phyloP scores from a whole-genome alignment of 1,139 yeast genomes.

The Keqinozyma sinolaborantium region DNA sequence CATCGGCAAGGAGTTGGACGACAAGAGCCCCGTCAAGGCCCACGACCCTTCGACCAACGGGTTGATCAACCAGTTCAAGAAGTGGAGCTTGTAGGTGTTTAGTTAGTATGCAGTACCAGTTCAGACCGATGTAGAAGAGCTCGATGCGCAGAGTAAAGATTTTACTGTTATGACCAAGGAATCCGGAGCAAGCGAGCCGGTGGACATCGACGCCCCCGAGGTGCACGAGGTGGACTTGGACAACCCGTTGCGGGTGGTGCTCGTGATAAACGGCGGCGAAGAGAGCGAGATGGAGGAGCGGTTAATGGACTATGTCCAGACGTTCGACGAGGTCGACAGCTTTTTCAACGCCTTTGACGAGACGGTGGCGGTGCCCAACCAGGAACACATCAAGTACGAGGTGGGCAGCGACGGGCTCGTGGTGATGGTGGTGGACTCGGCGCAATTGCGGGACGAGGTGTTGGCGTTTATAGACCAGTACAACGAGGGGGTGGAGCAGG shows the following conservation, averaged over 20 bases:
- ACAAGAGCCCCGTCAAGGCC: constrained; percentile 47
- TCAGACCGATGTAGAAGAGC: no score
- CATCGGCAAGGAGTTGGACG: constrained; percentile 83
- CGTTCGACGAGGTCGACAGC: constrained; percentile 47
- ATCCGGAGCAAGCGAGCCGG: constrained; percentile 3
- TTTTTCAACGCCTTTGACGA: constrained; percentile 65
- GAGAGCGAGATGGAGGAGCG: constrained; percentile 52
- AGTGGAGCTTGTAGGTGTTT: constrained; percentile 58
- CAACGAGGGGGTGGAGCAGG: constrained; percentile 10
- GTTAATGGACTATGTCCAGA: constrained; percentile 40
- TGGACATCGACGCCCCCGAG: constrained; percentile 4
- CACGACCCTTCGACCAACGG: constrained; percentile 93
- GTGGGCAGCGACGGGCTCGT: constrained; percentile 72
- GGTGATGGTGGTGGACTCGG: constrained; percentile 49
- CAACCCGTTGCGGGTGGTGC: constrained; percentile 39
- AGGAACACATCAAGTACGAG: constrained; percentile 64
- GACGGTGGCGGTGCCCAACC: constrained; percentile 60
- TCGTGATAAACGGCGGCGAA: constrained; percentile 28
- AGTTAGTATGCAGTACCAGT: neutral
- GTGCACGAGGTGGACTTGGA: constrained; percentile 29
- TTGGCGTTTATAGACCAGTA: constrained; percentile 37
- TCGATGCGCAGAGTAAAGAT: no score
- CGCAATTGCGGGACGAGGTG: constrained; percentile 26
- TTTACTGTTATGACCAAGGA: no score
- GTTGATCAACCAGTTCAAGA: constrained; percentile 90